Evolutionary conservation across 2,329 filamentous ascomycete species (phyloP).

Genomic region (Tothia fuscella): DNA sequence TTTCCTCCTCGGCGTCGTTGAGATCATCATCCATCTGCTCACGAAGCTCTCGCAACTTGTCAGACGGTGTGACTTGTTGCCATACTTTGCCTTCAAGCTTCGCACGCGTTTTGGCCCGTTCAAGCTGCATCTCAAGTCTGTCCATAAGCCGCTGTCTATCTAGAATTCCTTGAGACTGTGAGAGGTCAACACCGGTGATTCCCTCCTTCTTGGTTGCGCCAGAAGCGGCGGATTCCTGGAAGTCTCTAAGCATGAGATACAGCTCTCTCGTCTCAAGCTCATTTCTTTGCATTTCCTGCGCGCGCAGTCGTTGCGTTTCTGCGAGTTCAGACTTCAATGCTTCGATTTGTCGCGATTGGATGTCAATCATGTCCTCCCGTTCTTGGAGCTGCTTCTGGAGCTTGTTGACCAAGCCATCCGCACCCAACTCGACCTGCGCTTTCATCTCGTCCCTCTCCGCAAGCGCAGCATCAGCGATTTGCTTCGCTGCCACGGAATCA

Average conservation of each 20-base stretch:
- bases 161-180: conserved; percentile 80
- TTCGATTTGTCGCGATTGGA: conserved; percentile 76
- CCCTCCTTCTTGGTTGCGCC: conserved; percentile 42
- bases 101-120: conserved; percentile 93
- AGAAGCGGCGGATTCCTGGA: conserved; percentile 88
- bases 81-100: conserved; percentile 91
- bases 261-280: conserved; percentile 93
- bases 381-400: conserved; percentile 90
- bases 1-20: conserved; percentile 34
- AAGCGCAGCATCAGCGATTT: conserved; percentile 90
- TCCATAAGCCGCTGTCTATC: conserved; percentile 89
- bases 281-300: conserved; percentile 85
- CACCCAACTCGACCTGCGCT: conserved; percentile 76
- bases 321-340: conserved; percentile 80
- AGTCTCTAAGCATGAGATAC: conserved; percentile 95
- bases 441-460: conserved; percentile 94
- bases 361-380: conserved; percentile 79
- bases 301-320: conserved; percentile 71
- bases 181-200: conserved; percentile 39
- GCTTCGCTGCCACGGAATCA: conserved; percentile 78
- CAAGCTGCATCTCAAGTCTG: conserved; percentile 85
- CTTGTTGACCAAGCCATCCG: conserved; percentile 85
- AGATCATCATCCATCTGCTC: conserved; percentile 76
- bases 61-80: conserved; percentile 74
- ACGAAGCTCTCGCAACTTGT: conserved; percentile 78